phyloP scores from a whole-genome alignment of 345 rosid species.

The Psidium friedrichsthalianum region DNA sequence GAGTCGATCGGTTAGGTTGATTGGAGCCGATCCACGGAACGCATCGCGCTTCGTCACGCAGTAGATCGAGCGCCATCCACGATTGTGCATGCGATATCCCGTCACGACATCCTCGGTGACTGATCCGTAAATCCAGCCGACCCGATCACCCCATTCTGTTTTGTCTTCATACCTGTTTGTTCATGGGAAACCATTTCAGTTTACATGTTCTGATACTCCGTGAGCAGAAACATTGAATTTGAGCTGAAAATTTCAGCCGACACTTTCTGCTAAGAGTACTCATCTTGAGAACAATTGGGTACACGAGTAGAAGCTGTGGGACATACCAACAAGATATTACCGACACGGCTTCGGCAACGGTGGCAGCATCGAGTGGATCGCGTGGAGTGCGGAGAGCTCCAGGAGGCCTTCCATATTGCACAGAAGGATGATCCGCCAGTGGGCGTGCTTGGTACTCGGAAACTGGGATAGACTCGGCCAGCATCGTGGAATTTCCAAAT shows the following conservation, averaged over 20 bases:
- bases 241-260: neutral
- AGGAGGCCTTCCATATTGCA: constrained; percentile 77
- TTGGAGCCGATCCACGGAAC: constrained; percentile 87
- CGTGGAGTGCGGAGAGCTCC: constrained; percentile 73
- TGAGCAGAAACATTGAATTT: neutral
- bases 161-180: constrained; percentile 77
- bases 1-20: constrained; percentile 85
- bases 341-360: constrained; percentile 85
- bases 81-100: constrained; percentile 96
- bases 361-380: constrained; percentile 80
- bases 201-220: too few relatives aligned
- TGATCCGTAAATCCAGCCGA: constrained; percentile 96
- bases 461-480: constrained; percentile 73
- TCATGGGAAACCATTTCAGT: neutral
- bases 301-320: neutral
- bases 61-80: constrained; percentile 93
- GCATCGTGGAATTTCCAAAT: constrained; percentile 85
- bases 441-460: constrained; percentile 89
- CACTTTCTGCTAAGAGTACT: neutral
- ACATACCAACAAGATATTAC: constrained; percentile 87
- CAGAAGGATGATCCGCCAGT: constrained; percentile 81
- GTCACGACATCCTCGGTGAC: constrained; percentile 98
- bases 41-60: constrained; percentile 86
- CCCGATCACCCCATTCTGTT: constrained; percentile 95
- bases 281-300: neutral